A percentile compares a stretch with the other conserved stretches of the same genome.
Conservation (phyloP, 352 stramenopile species). For the Phytophthora pinifolia region DNA sequence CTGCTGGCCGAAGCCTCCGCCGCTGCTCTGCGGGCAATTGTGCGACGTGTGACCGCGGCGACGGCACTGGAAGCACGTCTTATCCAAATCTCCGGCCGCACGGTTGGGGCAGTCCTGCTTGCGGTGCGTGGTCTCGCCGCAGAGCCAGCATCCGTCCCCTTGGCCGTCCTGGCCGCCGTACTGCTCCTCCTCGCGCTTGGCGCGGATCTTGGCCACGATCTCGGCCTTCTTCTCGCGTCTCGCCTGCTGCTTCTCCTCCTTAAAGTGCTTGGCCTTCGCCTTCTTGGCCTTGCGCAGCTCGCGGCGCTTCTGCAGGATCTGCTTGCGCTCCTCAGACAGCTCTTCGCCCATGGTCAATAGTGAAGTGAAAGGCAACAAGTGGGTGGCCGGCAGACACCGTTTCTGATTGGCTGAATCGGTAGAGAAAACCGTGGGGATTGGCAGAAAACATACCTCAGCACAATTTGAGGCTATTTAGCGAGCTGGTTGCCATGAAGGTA, state of each 20-base stretch:
- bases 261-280: conserved; percentile 63
- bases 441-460: no score
- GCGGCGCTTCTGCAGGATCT: conserved; percentile 52
- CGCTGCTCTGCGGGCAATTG: conserved; percentile 62
- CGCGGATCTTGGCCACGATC: conserved; percentile 75
- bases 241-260: conserved; percentile 61
- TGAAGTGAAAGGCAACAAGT: no score
- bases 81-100: conserved; percentile 63
- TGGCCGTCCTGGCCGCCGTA: conserved; percentile 29
- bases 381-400: no score
- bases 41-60: conserved; percentile 81
- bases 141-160: conserved; percentile 58
- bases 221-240: conserved; percentile 77
- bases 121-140: conserved; percentile 62
- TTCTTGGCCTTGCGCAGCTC: conserved; percentile 86
- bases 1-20: conserved; percentile 17
- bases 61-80: conserved; percentile 86
- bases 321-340: conserved; percentile 33
- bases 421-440: neutral
- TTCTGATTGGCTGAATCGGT: neutral
- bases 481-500: conserved; percentile 42
- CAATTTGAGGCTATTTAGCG: no score
- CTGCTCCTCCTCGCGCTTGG: conserved; percentile 64
- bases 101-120: conserved; percentile 82
- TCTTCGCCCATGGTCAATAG: conserved; percentile 12